Percentiles rank a stretch among this genome's conserved stretches.
Conservation (phyloP, 768 basidiomycete species). For the Leccinum boreale region DNA sequence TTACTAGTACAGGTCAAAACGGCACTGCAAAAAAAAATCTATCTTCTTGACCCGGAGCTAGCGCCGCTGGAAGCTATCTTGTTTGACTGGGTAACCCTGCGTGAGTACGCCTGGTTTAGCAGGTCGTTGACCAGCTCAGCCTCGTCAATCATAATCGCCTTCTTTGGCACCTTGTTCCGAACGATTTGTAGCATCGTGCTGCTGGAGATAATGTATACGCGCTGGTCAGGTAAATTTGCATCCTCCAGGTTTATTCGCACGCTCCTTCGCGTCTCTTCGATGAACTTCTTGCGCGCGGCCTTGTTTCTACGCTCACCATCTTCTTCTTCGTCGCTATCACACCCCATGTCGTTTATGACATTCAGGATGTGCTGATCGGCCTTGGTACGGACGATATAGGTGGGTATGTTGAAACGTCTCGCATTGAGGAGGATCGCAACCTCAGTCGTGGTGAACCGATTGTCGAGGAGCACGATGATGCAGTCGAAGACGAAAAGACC, state of each 20-base stretch:
- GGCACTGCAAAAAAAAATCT: not conserved
- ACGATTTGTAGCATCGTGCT: slow-evolving; percentile 13
- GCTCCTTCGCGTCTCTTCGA: slow-evolving; percentile 19
- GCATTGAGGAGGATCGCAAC: slow-evolving; percentile 32
- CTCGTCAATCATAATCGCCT: slow-evolving; percentile 16
- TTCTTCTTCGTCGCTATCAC: slow-evolving; percentile 16
- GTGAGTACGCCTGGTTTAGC: slow-evolving; percentile 4
- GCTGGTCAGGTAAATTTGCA: slow-evolving; percentile 20
- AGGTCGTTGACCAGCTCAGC: slow-evolving; percentile 8
- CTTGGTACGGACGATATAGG: slow-evolving; percentile 36
- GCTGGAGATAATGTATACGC: slow-evolving; percentile 27
- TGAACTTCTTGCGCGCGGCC: slow-evolving; percentile 19
- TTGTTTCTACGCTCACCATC: slow-evolving; percentile 10
- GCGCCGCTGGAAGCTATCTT: not conserved
- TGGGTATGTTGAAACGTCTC: slow-evolving; percentile 30
- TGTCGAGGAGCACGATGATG: slow-evolving; percentile 31
- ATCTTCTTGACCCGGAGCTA: not conserved
- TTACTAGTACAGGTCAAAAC: not conserved
- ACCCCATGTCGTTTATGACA: slow-evolving; percentile 20
- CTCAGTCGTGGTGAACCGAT: slow-evolving; percentile 33
- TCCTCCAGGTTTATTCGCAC: slow-evolving; percentile 17
- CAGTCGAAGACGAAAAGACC: slow-evolving; percentile 37
- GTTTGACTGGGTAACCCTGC: not conserved
- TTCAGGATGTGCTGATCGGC: slow-evolving; percentile 31
- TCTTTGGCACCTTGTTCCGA: slow-evolving; percentile 7